These are phyloP conservation scores for Acanthamoeba polyphaga DNA, from an alignment of 208 protist genomes.

Conservation along the genomic window DNA sequence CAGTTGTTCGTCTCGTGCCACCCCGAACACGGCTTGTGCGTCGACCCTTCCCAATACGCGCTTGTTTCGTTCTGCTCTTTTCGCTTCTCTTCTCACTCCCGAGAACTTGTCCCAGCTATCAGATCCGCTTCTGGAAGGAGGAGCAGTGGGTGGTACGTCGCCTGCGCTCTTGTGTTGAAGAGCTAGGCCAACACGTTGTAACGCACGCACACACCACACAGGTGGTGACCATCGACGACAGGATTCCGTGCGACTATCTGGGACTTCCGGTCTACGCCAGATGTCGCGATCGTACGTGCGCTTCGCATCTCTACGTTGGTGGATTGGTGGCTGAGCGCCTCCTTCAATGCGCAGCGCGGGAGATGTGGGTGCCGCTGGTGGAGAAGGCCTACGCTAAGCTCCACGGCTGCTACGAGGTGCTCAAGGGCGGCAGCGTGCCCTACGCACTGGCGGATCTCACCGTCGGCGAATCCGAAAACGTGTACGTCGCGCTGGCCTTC, in stretches of 20 bases:
- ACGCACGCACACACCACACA: not conserved
- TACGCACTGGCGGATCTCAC: slow-evolving; percentile 76
- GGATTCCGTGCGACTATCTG: slow-evolving; percentile 7
- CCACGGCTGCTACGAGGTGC: slow-evolving; percentile 72
- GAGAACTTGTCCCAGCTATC: not conserved
- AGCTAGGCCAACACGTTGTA: too few relatives aligned
- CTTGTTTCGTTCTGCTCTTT: too few relatives aligned
- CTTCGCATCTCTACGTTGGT: not conserved
- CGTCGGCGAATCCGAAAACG: slow-evolving; percentile 64
- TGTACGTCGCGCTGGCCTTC: not conserved
- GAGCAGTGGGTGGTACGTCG: not conserved
- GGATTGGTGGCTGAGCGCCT: too few relatives aligned
- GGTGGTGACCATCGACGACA: slow-evolving; percentile 70
- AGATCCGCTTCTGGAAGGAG: slow-evolving; percentile 34
- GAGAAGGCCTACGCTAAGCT: slow-evolving; percentile 86
- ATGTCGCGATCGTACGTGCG: slow-evolving; percentile 14
- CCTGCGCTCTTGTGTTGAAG: too few relatives aligned
- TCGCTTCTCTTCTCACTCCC: too few relatives aligned
- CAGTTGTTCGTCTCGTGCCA: slow-evolving; percentile 26
- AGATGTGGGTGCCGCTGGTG: slow-evolving; percentile 81
- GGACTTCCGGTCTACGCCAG: slow-evolving; percentile 37
- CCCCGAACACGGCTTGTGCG: slow-evolving; percentile 34
- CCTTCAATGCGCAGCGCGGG: too few relatives aligned
- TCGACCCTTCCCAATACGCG: too few relatives aligned
- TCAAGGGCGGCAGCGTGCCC: slow-evolving; percentile 33